Base-by-base conservation (phyloP, 306 rosid species). In the Purshia tridentata region DNA sequence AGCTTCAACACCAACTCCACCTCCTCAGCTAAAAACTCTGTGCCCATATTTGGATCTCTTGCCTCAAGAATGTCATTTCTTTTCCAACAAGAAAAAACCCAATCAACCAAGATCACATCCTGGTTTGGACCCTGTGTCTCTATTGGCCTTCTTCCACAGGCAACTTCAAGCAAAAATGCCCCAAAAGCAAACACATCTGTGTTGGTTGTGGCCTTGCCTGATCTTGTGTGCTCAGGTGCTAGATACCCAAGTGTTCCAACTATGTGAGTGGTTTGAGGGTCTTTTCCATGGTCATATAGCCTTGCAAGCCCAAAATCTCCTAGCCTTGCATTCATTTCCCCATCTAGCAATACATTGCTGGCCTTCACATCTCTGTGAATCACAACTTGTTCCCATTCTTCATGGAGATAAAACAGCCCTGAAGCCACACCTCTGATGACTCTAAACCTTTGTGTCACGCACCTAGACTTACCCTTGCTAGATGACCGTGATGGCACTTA, bases 351-450 rank as follows among this genome's bases (percentile, higher is more conserved):
- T 6, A 81, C 60, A 60, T 84, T 77, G 59, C 83, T 77, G 8
- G 83, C 76, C 63, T 84, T 84, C 6, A 81, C 67, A 55, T 81
- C 78, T 77, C 85, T 84, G 39, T 81, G 83, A 73, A 84, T 75
- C 57, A 81, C 83, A 60, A 54, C 63, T 37, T 70, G 74, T 29
- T 67, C 67, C 37, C 88, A 77, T 75, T 81, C 83, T 84, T 81
- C 83, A 49, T 81, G 83, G 29, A 81, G 85, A 59, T 84, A 78
- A 14, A 74, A 37, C 74, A 78, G 65, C 29, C 74, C 79, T 55
- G 73, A 69, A 6, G 88, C 79, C 6, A 84, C 79, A 10, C 84
- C 81, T 41, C 60, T 80, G 53, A 81, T 72, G 76, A 77, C 76
- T 63, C 15, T 84, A 65, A 59, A 77, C 40, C 82, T 74, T 35